phyloP scores from a whole-genome alignment of 768 basidiomycete species.

The Sistotremastrum niveocremeum region DNA sequence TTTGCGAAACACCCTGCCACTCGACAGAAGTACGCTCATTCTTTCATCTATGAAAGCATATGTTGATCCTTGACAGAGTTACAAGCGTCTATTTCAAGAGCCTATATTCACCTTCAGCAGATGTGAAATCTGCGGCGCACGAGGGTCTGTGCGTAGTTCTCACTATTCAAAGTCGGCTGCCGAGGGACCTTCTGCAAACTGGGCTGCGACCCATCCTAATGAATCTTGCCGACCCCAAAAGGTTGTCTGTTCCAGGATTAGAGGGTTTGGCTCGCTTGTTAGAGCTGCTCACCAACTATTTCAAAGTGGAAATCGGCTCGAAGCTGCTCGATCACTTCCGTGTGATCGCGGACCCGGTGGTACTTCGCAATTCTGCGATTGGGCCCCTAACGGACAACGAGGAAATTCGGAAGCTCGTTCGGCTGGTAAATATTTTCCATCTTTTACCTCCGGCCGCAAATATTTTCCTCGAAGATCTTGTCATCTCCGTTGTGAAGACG shows the following conservation, averaged over 20 bases:
- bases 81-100: slow-evolving; percentile 98
- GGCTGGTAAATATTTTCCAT: slow-evolving; percentile 95
- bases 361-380: slow-evolving; percentile 66
- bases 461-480: slow-evolving; percentile 79
- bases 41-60: not conserved
- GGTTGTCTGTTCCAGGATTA: slow-evolving; percentile 79
- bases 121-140: slow-evolving; percentile 92
- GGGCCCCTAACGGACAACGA: slow-evolving; percentile 78
- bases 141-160: slow-evolving; percentile 85
- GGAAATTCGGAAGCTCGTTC: slow-evolving; percentile 83
- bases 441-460: slow-evolving; percentile 88
- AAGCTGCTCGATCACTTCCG: slow-evolving; percentile 96
- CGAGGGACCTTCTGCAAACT: slow-evolving; percentile 89
- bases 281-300: slow-evolving; percentile 93
- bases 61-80: slow-evolving; percentile 38
- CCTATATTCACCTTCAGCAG: slow-evolving; percentile 78
- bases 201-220: slow-evolving; percentile 93
- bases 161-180: slow-evolving; percentile 78
- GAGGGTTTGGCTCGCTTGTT: slow-evolving; percentile 90
- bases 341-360: slow-evolving; percentile 78
- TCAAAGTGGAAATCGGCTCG: slow-evolving; percentile 98
- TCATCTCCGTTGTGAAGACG: slow-evolving; percentile 79
- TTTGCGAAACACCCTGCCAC: slow-evolving; percentile 74
- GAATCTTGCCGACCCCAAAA: slow-evolving; percentile 94
- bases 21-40: slow-evolving; percentile 55